Base-by-base conservation (phyloP, 768 basidiomycete genomes). In the Tylopilus cervinicoccineus region DNA sequence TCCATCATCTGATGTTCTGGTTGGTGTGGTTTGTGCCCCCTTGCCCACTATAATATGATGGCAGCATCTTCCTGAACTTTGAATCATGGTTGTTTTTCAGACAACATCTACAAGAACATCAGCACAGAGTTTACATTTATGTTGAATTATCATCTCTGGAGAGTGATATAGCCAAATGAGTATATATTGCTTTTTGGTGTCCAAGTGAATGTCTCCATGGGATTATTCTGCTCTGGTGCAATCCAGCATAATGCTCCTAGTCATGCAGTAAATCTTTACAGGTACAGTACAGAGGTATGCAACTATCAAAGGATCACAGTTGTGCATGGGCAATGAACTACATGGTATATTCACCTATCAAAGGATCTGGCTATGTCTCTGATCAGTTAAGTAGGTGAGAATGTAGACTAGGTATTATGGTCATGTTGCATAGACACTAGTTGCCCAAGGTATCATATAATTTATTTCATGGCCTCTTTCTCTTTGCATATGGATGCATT, bases 81-180 rank as follows among this genome's bases (percentile, higher is more conserved):
- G 1, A 43, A 48, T 46, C 54, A 56, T 5, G 57, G 53, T 11
- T 41, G 20, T 36, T 42, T 44, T 0, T 57, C 57, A 0, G 57
- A 59, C 3, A 52, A 28, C 1, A 39, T 38, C 42, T 52, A n/a
- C 26, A 34, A 6, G 1, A 7, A 6, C 2, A 13, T 50, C 16
- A 39, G 38, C 6, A 39, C 5, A 5, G 13, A 23, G 6, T 3
- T 12, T 11, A 20, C 2, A 11, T 12, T 22, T 13, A 23, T 12
- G 16, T 24, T 14, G 13, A 38, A 4, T 4, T 2, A n/a, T 6
- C 23, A 5, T 38, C 5, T 23, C 38, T 38, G 38, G 38, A 24
- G 19, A 13, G 12, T 23, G 23, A 39, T 3, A 27, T 26, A 39
- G 11, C 26, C 38, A 17, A 39, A 39, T 4, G 24, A 39, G 6